Evolutionary conservation across 495 filamentous ascomycete genomes (phyloP).

Genomic region (Aspergillus diversus): DNA sequence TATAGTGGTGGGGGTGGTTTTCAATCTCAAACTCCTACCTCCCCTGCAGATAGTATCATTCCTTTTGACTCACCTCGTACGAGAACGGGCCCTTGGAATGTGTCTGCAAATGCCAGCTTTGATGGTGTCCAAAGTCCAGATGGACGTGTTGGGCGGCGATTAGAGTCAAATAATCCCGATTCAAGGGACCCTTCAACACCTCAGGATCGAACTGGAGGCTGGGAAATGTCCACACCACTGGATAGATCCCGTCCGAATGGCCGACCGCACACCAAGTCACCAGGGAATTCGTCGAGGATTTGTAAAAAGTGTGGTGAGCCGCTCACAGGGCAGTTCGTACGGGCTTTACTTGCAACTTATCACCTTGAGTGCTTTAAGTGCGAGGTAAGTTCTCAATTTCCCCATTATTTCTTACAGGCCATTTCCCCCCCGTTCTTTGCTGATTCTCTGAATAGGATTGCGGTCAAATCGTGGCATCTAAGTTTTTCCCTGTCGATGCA

Average conservation of each 20-base stretch:
- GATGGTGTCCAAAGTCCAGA: constrained; percentile 37
- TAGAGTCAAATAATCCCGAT: constrained; percentile 33
- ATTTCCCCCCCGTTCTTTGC: neutral
- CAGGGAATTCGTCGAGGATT: constrained; percentile 51
- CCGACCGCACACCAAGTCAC: constrained; percentile 46
- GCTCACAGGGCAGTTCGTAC: constrained; percentile 93
- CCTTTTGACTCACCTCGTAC: constrained; percentile 50
- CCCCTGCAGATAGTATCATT: constrained; percentile 47
- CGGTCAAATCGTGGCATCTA: constrained; percentile 92
- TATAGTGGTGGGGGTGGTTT: constrained; percentile 36
- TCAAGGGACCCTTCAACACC: constrained; percentile 23
- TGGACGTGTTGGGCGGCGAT: constrained; percentile 35
- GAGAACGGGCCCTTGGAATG: constrained; percentile 36
- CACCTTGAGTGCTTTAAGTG: constrained; percentile 99
- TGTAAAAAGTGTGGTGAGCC: constrained; percentile 89
- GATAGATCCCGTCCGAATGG: constrained; percentile 51
- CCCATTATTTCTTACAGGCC: constrained; percentile 14
- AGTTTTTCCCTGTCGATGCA: constrained; percentile 96
- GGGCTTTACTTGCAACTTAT: constrained; percentile 87
- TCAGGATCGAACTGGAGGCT: constrained; percentile 38
- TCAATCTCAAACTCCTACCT: constrained; percentile 48
- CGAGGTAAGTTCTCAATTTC: constrained; percentile 64
- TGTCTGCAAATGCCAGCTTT: constrained; percentile 27
- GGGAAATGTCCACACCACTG: constrained; percentile 42
- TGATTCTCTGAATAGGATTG: constrained; percentile 73